A percentile compares a stretch with the other conserved stretches of the same genome.
Conservation (phyloP, 1,284 basidiomycete genomes). For the Tylopilus sp. region DNA sequence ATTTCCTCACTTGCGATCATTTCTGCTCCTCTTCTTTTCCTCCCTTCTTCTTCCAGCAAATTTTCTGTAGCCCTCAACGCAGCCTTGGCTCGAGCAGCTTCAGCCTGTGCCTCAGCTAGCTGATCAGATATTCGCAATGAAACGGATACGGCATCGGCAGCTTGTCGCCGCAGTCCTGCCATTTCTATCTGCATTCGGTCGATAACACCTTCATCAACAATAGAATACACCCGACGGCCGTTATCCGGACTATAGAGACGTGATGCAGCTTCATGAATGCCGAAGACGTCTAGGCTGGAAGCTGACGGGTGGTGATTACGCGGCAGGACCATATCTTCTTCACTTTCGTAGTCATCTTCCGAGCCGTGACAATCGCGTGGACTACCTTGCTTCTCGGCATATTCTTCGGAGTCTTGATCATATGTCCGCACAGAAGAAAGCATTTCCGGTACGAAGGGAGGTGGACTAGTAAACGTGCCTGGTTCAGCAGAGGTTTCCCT, state of each 20-base stretch:
- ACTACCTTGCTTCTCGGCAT: conserved; percentile 34
- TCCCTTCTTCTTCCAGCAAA: conserved; percentile 56
- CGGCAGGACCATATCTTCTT: conserved; percentile 53
- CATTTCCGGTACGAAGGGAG: conserved; percentile 3
- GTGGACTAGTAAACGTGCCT: conserved; percentile 9
- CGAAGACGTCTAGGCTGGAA: conserved; percentile 30
- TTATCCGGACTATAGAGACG: conserved; percentile 28
- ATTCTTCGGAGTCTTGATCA: conserved; percentile 23
- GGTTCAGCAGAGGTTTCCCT: conserved; percentile 3
- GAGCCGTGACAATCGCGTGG: conserved; percentile 33
- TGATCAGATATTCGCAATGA: conserved; percentile 62
- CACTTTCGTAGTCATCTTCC: conserved; percentile 57
- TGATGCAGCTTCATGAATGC: conserved; percentile 30
- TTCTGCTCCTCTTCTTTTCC: conserved; percentile 56
- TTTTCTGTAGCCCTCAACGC: conserved; percentile 51
- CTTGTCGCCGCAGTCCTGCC: conserved; percentile 55
- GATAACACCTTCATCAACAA: conserved; percentile 40
- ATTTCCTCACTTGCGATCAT: conserved; percentile 49
- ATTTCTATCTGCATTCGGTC: conserved; percentile 63
- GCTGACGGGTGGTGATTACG: conserved; percentile 41
- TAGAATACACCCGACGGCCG: conserved; percentile 17
- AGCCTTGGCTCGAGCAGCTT: conserved; percentile 50
- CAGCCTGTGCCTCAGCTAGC: conserved; percentile 57
- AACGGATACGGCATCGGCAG: conserved; percentile 59
- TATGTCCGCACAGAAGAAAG: conserved; percentile 19